phyloP scores from a whole-genome alignment of 2,329 filamentous ascomycete species.

The Trichophyton mentagrophytes region DNA sequence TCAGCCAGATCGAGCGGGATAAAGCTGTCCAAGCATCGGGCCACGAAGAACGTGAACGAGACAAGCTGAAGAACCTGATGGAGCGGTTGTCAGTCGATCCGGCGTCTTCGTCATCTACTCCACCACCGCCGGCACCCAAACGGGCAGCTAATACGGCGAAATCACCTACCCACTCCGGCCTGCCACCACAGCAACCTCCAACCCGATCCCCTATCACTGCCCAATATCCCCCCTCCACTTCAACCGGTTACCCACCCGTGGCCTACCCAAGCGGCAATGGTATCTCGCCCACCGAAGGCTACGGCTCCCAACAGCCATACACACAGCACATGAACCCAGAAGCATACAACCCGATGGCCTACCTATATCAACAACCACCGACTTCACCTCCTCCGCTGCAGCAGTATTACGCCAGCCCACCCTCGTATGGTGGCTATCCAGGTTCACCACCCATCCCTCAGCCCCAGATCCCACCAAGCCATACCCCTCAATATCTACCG shows the following conservation, averaged over 20 bases:
- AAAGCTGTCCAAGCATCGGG: slow-evolving; percentile 47
- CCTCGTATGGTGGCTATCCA: slow-evolving; percentile 24
- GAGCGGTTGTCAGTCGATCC: slow-evolving; percentile 81
- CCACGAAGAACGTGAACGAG: slow-evolving; percentile 68
- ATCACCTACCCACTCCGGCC: slow-evolving; percentile 1
- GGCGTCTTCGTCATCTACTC: slow-evolving; percentile 28
- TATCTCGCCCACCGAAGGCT: slow-evolving; percentile 17
- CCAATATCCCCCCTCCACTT: not conserved
- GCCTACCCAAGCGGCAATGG: slow-evolving; percentile 1
- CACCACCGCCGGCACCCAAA: slow-evolving; percentile 31
- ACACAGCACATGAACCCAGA: slow-evolving; percentile 27
- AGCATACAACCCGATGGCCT: slow-evolving; percentile 40
- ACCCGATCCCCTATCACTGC: not conserved
- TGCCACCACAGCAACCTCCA: slow-evolving; percentile 1
- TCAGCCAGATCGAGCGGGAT: slow-evolving; percentile 75
- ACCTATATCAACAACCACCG: slow-evolving; percentile 31
- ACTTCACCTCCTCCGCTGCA: slow-evolving; percentile 33
- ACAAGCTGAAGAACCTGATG: slow-evolving; percentile 79
- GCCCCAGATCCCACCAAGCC: slow-evolving; percentile 19
- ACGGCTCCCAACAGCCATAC: slow-evolving; percentile 16
- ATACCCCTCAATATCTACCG: slow-evolving; percentile 38
- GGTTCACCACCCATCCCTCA: slow-evolving; percentile 22
- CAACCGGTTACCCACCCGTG: not conserved
- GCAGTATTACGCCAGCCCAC: slow-evolving; percentile 25
- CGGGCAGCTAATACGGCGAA: slow-evolving; percentile 20